Base-by-base conservation (phyloP, 192 early-diverging fungal genomes). In the Umbelopsis vinacea region DNA sequence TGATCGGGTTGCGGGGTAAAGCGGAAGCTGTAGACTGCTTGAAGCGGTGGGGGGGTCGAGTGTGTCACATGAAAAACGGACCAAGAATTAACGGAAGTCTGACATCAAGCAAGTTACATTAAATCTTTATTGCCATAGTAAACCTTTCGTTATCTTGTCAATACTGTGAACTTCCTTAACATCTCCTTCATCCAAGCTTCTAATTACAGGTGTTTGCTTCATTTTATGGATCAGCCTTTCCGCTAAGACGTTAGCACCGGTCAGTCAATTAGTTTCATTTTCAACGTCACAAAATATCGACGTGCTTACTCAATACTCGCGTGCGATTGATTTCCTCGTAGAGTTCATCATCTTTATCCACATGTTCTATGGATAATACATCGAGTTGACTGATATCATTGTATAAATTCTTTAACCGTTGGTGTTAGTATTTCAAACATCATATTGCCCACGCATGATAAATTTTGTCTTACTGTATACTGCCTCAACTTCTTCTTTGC, bases 111-210 rank as follows among this genome's bases (percentile, higher is more conserved):
- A 37, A 63, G 17, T 26, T 6, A 57, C 23, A 37, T n/a, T 15
- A 21, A 17, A 17, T 50, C 15, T 63, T 37, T 63, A 63, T 63
- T 63, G 57, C 57, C 57, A 63, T 12, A 63, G 57, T 35, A 63
- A 15, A 15, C 33, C 57, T 63, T 63, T 63, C 3, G 57, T 63
- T 4, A 63, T 63, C 15, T 17, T 37, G 26, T 63, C 57, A 35
- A 63, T 63, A 6, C 29, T 37, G 4, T 63, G 23, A 17, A 63
- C 26, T 35, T 63, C 26, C 3, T 63, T 37, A 19, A 35, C 15
- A 6, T 63, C 29, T 12, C 26, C 12, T 3, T 3, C 15, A 15
- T 38, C 29, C 26, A 35, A 6, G 2, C 12, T 63, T n/a, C 26
- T 63, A 37, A 26, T 38, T 63, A 63, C 19, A 11, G 29, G 57